Percentiles rank a stretch among this genome's conserved stretches.
Conservation (phyloP, 2,329 filamentous ascomycete species). For the Trichoderma hamatum region DNA sequence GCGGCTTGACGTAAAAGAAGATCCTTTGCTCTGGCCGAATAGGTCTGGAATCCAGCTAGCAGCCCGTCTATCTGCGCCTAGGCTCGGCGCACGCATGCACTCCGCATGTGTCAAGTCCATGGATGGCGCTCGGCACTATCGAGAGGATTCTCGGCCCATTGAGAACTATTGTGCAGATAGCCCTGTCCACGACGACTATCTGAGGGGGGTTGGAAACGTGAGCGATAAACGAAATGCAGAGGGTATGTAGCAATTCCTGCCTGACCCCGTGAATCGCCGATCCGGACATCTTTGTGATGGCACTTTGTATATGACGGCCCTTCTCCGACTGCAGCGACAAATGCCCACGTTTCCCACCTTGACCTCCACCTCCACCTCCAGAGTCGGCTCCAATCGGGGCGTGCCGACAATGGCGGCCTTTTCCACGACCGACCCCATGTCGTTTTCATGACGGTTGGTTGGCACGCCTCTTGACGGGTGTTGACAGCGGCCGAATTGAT, state of each 20-base stretch:
- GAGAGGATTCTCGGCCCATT: neutral
- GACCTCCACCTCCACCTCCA: neutral
- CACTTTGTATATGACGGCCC: neutral
- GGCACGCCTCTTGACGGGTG: neutral
- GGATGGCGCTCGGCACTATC: neutral
- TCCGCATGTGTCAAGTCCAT: neutral
- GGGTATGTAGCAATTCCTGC: neutral
- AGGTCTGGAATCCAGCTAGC: neutral
- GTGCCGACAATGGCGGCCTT: conserved; percentile 16
- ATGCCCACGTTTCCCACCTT: neutral
- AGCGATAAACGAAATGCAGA: conserved; percentile 10
- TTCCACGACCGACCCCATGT: neutral
- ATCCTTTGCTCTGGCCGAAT: neutral
- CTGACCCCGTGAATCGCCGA: neutral
- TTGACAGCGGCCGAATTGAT: conserved; percentile 2
- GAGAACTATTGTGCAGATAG: neutral
- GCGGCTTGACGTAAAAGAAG: conserved; percentile 4
- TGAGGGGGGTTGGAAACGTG: neutral
- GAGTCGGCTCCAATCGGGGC: conserved; percentile 2
- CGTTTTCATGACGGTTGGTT: neutral
- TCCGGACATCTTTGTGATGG: neutral
- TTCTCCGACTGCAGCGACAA: neutral
- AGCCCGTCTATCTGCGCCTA: neutral
- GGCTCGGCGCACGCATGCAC: neutral
- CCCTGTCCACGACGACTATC: neutral